Base-by-base conservation (phyloP, 352 stramenopile species). In the Globisporangium irregulare region DNA sequence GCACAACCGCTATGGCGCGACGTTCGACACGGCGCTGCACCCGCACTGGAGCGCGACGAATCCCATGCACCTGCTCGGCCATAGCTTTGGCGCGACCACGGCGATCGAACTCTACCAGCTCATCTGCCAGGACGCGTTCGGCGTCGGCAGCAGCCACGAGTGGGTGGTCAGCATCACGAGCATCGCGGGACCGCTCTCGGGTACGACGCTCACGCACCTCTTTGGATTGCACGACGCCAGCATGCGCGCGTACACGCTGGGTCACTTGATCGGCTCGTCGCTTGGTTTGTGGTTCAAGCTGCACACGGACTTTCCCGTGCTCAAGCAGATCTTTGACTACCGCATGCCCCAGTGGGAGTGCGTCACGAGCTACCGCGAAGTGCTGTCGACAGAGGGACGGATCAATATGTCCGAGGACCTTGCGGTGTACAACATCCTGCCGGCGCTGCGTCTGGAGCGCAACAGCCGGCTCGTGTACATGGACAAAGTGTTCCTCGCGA, bases 401-500 rank as follows among this genome's bases (percentile, higher is more conserved):
- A 71, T 76, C 25, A 46, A 48, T n/a, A 61, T 36, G 18, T 61
- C 56, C 9, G 41, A 61, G 56, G 56, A 61, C 29, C 38, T 36
- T 8, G 29, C 56, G 20, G 29, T 61, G 29, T 48, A 48, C n/a
- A 36, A 15, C 3, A 36, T 24, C 18, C n/a, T 61, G 20, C 56
- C 56, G 3, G 56, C 56, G 7, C 9, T 61, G 7, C 74, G 81
- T 43, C 72, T 92, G 41, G 65, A 69, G 34, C 77, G 72, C 55
- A 92, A 92, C 48, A 71, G 71, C 15, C 59, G 72, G 36, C 70
- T 92, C 15, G 25, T 78, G 10, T 64, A 89, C 58, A 89, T 89
- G 80, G 78, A 87, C 36, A 84, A 85, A 67, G 38, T 86, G 43
- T 78, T 79, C 56, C 72, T 92, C 32, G 62, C 90, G 22, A 92